A percentile compares a stretch with the other conserved stretches of the same genome.
phyloP scores from a whole-genome alignment of 805 yeast genomes.

The Candida alai region DNA sequence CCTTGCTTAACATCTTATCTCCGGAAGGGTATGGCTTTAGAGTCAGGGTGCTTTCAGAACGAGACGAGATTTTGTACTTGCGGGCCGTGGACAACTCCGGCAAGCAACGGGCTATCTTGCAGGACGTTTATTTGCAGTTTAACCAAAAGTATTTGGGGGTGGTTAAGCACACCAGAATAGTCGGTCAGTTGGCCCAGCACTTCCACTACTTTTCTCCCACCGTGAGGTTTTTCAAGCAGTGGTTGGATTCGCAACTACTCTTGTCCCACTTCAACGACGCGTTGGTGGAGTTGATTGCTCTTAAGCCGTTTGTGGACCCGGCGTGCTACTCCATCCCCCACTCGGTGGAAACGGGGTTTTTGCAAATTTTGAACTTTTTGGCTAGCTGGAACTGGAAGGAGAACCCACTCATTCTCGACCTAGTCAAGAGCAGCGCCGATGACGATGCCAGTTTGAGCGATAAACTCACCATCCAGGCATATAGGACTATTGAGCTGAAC shows the following conservation, averaged over 20 bases:
- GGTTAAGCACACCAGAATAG: slow-evolving; percentile 76
- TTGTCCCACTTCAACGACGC: slow-evolving; percentile 73
- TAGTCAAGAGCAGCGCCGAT: slow-evolving; percentile 44
- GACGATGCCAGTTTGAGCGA: slow-evolving; percentile 50
- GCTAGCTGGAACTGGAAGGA: slow-evolving; percentile 94
- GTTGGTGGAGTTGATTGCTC: slow-evolving; percentile 73
- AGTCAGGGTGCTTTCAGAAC: slow-evolving; percentile 72
- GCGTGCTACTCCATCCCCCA: slow-evolving; percentile 82
- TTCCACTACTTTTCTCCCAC: slow-evolving; percentile 74
- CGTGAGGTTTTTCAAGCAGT: slow-evolving; percentile 78
- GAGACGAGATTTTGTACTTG: slow-evolving; percentile 72
- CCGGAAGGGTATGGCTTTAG: slow-evolving; percentile 91
- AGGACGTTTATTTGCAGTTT: slow-evolving; percentile 61
- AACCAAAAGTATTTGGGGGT: slow-evolving; percentile 62
- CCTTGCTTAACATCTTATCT: slow-evolving; percentile 61
- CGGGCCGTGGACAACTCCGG: slow-evolving; percentile 67
- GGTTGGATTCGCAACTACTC: slow-evolving; percentile 84
- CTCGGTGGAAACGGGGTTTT: slow-evolving; percentile 75
- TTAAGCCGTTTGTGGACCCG: slow-evolving; percentile 82
- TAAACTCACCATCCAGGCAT: slow-evolving; percentile 55
- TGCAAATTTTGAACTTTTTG: slow-evolving; percentile 65
- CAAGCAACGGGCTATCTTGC: slow-evolving; percentile 57
- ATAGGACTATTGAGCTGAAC: slow-evolving; percentile 57
- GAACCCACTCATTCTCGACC: slow-evolving; percentile 75
- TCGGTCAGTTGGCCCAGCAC: slow-evolving; percentile 65